Conservation (phyloP, 805 yeast species). For the Suhomyces pyralidae region DNA sequence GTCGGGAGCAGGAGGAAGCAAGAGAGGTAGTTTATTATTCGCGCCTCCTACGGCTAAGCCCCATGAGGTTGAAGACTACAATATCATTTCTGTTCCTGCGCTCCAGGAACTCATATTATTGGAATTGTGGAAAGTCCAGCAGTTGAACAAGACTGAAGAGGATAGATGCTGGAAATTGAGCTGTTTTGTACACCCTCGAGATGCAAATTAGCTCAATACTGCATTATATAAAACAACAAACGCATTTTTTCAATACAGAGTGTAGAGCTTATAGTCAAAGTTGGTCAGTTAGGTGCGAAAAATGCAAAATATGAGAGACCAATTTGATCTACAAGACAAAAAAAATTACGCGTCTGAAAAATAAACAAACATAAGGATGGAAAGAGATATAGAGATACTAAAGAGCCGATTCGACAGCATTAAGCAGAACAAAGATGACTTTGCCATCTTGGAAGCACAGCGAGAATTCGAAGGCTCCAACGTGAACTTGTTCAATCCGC, state of each 20-base stretch:
- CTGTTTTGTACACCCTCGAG: conserved; percentile 56
- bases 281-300: not conserved
- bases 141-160: conserved; percentile 53
- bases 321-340: not conserved
- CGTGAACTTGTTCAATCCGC: conserved; percentile 9
- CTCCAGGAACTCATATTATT: conserved; percentile 59
- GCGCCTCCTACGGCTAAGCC: conserved; percentile 10
- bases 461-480: conserved; percentile 11
- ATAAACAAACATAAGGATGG: not conserved
- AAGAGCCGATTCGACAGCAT: not conserved
- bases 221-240: not conserved
- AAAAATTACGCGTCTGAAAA: not conserved
- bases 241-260: not conserved
- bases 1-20: conserved; percentile 11
- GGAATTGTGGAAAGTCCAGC: conserved; percentile 70
- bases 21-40: conserved; percentile 24
- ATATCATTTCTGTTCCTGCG: conserved; percentile 39
- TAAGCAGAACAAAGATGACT: conserved; percentile 3
- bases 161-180: conserved; percentile 76
- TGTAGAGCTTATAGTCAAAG: not conserved
- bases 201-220: conserved; percentile 9
- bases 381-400: not conserved
- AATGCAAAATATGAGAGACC: too few relatives aligned
- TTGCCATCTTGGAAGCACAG: conserved; percentile 4
- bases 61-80: conserved; percentile 30